phyloP scores from a whole-genome alignment of 2,329 filamentous ascomycete genomes.

The Claviceps sp. region DNA sequence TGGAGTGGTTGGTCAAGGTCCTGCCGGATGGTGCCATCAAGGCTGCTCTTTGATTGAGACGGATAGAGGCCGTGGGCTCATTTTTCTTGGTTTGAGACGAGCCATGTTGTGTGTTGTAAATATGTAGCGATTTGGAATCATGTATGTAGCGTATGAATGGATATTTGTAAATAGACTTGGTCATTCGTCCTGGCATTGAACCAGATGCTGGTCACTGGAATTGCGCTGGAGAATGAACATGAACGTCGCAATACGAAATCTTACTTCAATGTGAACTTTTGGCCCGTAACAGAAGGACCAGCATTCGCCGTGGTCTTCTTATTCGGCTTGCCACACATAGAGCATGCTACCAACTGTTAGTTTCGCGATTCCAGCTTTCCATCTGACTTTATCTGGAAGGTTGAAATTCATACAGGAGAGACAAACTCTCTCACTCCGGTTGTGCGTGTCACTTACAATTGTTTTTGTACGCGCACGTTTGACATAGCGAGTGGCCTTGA shows the following conservation, averaged over 20 bases:
- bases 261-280: slow-evolving; percentile 50
- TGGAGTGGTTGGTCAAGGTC: slow-evolving; percentile 46
- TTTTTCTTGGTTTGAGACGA: too few species aligned
- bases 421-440: not conserved
- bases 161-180: too few species aligned
- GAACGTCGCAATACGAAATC: not conserved
- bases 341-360: slow-evolving; percentile 32
- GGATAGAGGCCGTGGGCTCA: not conserved
- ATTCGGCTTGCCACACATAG: slow-evolving; percentile 50
- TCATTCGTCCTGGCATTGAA: too few species aligned
- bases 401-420: slow-evolving; percentile 3
- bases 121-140: too few species aligned
- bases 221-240: too few species aligned
- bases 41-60: slow-evolving; percentile 12
- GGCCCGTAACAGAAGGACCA: slow-evolving; percentile 42
- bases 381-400: too few species aligned
- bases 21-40: slow-evolving; percentile 14
- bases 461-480: slow-evolving; percentile 48
- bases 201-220: too few species aligned
- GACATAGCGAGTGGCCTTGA: slow-evolving; percentile 45
- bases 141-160: too few species aligned
- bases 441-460: slow-evolving; percentile 32
- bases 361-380: too few species aligned
- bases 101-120: too few species aligned
- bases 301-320: slow-evolving; percentile 31